Evolutionary conservation across 1,284 basidiomycete genomes (phyloP).

Genomic region (Ustilago hordei): DNA sequence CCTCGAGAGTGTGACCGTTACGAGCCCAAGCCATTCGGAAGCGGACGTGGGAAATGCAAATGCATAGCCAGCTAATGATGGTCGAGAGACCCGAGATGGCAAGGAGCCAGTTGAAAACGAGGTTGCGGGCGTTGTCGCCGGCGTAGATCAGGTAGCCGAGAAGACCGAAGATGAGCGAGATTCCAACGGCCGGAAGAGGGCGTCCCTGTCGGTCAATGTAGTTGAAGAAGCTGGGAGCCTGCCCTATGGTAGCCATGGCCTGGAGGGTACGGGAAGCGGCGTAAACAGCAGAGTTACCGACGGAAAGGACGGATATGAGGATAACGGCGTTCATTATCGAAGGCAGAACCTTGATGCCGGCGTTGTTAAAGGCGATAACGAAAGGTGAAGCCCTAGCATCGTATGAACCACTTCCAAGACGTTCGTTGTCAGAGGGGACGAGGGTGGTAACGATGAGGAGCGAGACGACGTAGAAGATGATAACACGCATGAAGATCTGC

Average conservation of each 20-base stretch:
- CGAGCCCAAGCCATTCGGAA: constrained; percentile 75
- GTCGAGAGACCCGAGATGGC: constrained; percentile 73
- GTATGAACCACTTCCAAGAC: constrained; percentile 61
- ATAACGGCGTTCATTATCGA: constrained; percentile 73
- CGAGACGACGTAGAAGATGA: constrained; percentile 73
- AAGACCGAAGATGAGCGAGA: constrained; percentile 58
- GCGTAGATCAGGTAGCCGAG: constrained; percentile 70
- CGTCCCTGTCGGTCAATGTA: constrained; percentile 73
- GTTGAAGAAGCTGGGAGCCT: constrained; percentile 70
- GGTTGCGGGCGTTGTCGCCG: constrained; percentile 62
- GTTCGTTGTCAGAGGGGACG: constrained; percentile 68
- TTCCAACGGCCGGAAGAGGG: constrained; percentile 71
- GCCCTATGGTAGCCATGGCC: constrained; percentile 69
- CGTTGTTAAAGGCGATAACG: constrained; percentile 72
- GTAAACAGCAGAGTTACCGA: constrained; percentile 70
- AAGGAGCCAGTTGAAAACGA: constrained; percentile 72
- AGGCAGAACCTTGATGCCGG: constrained; percentile 71
- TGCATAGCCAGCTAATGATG: constrained; percentile 71
- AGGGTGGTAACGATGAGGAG: constrained; percentile 76
- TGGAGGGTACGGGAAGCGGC: constrained; percentile 70
- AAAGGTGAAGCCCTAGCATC: constrained; percentile 72
- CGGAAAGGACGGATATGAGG: constrained; percentile 69
- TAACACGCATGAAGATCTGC: constrained; percentile 71
- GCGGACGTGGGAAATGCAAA: constrained; percentile 70
- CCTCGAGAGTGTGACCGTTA: constrained; percentile 72